Percentiles rank a stretch among this genome's conserved stretches.
Evolutionary conservation across 352 stramenopile genomes (phyloP).

Genomic region (Globisporangium lucens): DNA sequence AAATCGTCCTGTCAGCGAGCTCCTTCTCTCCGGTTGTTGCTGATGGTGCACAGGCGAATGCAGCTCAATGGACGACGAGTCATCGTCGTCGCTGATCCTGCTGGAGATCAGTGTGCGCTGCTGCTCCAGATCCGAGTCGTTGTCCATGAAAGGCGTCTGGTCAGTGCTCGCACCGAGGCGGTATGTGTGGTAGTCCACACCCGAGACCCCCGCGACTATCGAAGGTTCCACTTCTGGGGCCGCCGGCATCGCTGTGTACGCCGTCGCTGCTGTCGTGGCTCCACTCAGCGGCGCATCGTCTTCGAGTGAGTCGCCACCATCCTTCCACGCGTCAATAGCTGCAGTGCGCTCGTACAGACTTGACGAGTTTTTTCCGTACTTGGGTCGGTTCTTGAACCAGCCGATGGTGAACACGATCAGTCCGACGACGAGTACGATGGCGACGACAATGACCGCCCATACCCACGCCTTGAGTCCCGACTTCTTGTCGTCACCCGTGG

Average conservation of each 20-base stretch:
- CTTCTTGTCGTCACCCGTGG: conserved; percentile 11
- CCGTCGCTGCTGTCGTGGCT: conserved; percentile 21
- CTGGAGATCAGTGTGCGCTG: conserved; percentile 18
- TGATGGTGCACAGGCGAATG: conserved; percentile 4
- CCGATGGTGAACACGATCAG: conserved; percentile 39
- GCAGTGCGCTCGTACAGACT: conserved; percentile 25
- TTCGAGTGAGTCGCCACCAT: conserved; percentile 14
- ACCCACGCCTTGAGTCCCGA: conserved; percentile 29
- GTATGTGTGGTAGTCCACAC: conserved; percentile 45
- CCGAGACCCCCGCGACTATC: conserved; percentile 39
- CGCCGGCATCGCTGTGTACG: neutral
- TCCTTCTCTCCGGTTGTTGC: conserved; percentile 13
- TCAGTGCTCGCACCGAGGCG: conserved; percentile 15
- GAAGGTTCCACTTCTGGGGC: conserved; percentile 37
- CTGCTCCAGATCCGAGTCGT: conserved; percentile 23
- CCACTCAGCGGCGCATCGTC: conserved; percentile 22
- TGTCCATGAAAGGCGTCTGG: conserved; percentile 34
- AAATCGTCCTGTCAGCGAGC: conserved; percentile 41
- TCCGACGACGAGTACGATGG: conserved; percentile 27
- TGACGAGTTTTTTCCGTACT: conserved; percentile 24
- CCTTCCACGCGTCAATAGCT: conserved; percentile 24
- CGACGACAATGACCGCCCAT: conserved; percentile 35
- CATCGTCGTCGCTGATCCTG: conserved; percentile 31
- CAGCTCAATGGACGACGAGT: conserved; percentile 22
- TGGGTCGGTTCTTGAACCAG: conserved; percentile 49